Evolutionary conservation across 2,329 filamentous ascomycete genomes (phyloP), one percentile per base, ranked within the genome.

Genomic region (Trichoderma koningii): DNA sequence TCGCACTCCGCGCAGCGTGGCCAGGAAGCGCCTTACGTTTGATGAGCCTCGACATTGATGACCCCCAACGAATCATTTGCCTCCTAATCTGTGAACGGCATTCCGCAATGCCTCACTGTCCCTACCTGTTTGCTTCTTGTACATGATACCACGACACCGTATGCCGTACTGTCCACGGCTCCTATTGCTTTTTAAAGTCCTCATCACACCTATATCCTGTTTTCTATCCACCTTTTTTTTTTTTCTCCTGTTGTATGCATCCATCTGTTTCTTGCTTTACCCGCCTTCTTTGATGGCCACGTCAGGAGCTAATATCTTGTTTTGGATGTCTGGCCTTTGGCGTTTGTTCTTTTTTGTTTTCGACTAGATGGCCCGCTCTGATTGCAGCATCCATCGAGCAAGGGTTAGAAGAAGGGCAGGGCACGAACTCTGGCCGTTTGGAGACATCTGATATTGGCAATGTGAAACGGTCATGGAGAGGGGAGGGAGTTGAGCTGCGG

Each of bases 21-120:
- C 90, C n/a, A 82, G 91, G 71, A 86, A 90, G 73, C 84, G 88
- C 68, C 81, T 97, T 66, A 96, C 93, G 63, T 96, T 96, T 77
- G 93, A 96, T 73, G 87, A 87, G 62, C 82, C 90, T 55, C 65
- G 71, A 57, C 67, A 68, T 44, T 71, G 69, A 55, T 59, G 60
- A 48, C 28, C 28, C 28, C 50, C 50, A 52, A 41, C 41, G 59
- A 63, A 63, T 50, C 59, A 55, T 55, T 28, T 19, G 30, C 48
- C 50, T 55, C 17, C 28, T 53, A 55, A 63, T 63, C 3, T 53
- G 59, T 63, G 59, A 55, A 7, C 23, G 41, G 50, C 50, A 38
- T 38, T 10, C 30, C 59, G 50, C 15, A 21, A 55, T 55, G 59
- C 50, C 59, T 47, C 48, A 63, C 59, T 47, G 44, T 26, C 45